Evolutionary conservation across 129 eudicot genomes (phyloP).

Genomic region (Tagetes patula): DNA sequence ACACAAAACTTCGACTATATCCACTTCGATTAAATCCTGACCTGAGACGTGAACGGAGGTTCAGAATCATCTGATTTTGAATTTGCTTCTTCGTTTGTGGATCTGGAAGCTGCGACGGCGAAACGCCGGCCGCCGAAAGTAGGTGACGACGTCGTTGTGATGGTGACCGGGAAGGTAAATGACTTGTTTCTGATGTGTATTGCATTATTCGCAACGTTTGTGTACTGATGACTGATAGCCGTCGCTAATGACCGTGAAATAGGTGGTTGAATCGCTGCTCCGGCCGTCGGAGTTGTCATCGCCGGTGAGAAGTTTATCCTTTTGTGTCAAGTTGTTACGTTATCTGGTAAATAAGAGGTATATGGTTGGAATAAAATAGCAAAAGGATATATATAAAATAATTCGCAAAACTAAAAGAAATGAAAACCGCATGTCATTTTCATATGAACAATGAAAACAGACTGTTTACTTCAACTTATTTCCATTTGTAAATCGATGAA

Average conservation of each 20-base stretch:
- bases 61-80: slow-evolving; percentile 8
- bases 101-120: slow-evolving; percentile 33
- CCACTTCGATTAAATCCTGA: slow-evolving; percentile 6
- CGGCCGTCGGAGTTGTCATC: slow-evolving; percentile 20
- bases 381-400: neutral
- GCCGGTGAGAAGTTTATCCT: neutral
- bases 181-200: slow-evolving; percentile 4
- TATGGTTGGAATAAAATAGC: neutral
- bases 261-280: slow-evolving; percentile 27
- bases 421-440: too few species aligned
- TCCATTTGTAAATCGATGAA: slow-evolving; percentile 48
- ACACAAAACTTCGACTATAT: neutral
- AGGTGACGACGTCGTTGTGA: slow-evolving; percentile 8
- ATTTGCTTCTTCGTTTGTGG: slow-evolving; percentile 31
- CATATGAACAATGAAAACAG: slow-evolving; percentile 3
- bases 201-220: neutral
- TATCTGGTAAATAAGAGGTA: neutral
- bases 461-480: slow-evolving; percentile 16
- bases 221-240: neutral
- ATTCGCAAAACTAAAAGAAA: neutral
- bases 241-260: neutral
- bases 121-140: slow-evolving; percentile 17
- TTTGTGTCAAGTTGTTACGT: neutral
- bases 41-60: slow-evolving; percentile 32
- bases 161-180: neutral